Conservation (phyloP, 164 flowering plant species). For the Macadamia integrifolia region DNA sequence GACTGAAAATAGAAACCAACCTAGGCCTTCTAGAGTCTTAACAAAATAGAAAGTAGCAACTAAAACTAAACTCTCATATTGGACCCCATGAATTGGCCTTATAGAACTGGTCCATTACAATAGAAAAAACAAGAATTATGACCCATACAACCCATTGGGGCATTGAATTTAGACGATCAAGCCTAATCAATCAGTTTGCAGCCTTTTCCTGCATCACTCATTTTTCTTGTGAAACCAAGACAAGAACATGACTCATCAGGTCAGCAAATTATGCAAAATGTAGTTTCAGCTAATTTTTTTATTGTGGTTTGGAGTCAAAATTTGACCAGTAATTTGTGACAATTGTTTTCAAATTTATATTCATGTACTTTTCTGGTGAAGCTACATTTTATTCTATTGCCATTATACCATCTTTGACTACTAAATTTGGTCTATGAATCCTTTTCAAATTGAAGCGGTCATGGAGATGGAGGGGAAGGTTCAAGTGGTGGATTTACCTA, state of each 20-base stretch:
- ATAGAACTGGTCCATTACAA: too few species aligned
- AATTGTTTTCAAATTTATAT: neutral
- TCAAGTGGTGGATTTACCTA: conserved; percentile 43
- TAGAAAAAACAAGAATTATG: too few species aligned
- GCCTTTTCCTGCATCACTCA: too few species aligned
- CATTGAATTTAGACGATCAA: too few species aligned
- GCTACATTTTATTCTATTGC: neutral
- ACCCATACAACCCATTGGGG: too few species aligned
- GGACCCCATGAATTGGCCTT: too few species aligned
- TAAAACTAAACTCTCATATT: too few species aligned
- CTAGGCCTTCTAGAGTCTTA: too few species aligned
- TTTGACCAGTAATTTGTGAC: neutral
- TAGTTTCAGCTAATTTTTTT: neutral
- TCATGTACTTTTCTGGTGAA: neutral
- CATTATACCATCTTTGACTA: neutral
- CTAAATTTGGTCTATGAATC: neutral
- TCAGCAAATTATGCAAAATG: neutral
- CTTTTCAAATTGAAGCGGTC: conserved; percentile 21
- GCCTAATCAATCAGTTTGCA: too few species aligned
- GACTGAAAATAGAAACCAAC: too few species aligned
- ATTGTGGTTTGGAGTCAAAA: neutral
- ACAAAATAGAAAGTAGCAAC: too few species aligned
- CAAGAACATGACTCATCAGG: neutral
- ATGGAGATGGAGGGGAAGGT: conserved; percentile 33
- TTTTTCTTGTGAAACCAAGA: neutral